These are phyloP conservation scores for Boletus speciosus DNA, from an alignment of 768 basidiomycete species.

Conservation along the genomic window DNA sequence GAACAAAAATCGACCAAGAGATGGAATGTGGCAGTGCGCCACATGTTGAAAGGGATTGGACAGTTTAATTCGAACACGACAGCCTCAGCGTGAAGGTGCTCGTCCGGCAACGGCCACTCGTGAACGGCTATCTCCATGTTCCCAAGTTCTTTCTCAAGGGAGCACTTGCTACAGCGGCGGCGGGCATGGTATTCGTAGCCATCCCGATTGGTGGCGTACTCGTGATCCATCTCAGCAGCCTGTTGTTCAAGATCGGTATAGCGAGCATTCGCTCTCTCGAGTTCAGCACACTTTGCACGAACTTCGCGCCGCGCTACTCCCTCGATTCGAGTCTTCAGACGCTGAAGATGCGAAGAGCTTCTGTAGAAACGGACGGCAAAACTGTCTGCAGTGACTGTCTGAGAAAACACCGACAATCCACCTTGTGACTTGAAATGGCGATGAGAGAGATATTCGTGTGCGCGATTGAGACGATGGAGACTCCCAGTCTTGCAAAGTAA, in stretches of 20 bases:
- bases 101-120: constrained; percentile 46
- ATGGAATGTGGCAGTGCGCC: constrained; percentile 41
- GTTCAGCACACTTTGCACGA: constrained; percentile 27
- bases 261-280: constrained; percentile 19
- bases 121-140: constrained; percentile 33
- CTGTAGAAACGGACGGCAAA: constrained; percentile 39
- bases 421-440: constrained; percentile 24
- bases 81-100: constrained; percentile 17
- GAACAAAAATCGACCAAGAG: constrained; percentile 38
- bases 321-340: constrained; percentile 31
- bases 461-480: constrained; percentile 26
- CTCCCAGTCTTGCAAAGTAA: constrained; percentile 27
- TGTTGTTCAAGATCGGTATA: constrained; percentile 17
- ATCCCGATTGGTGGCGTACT: background rate
- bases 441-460: constrained; percentile 31
- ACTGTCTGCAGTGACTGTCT: constrained; percentile 5
- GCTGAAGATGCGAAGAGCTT: constrained; percentile 18
- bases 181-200: background rate
- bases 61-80: constrained; percentile 43
- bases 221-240: constrained; percentile 6
- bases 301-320: constrained; percentile 18
- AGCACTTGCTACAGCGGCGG: constrained; percentile 30
- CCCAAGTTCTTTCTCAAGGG: constrained; percentile 13
- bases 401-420: constrained; percentile 34
- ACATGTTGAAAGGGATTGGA: constrained; percentile 40